Base-by-base conservation (phyloP, 805 yeast genomes). In the Metschnikowia reukaufii region DNA sequence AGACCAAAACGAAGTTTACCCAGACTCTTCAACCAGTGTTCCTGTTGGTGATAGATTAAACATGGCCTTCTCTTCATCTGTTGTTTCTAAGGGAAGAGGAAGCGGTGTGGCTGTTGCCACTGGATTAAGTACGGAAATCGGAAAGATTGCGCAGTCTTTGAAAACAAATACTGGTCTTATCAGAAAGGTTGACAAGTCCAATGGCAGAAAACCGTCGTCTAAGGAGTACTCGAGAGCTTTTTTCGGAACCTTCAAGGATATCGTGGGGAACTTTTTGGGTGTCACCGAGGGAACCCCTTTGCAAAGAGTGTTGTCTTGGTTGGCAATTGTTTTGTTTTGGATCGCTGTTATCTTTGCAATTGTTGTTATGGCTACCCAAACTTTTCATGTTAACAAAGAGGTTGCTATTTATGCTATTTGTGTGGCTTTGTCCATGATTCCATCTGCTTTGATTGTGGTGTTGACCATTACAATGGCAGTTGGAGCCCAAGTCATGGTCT, bases 321-420 rank as follows among this genome's bases (percentile, higher is more conserved):
- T 89, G 44, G 96, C 96, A 3, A 78, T 88, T 42, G 63, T 78
- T 36, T 72, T 89, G 39, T 88, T 88, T 55, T 73, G 74, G 56
- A 69, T 88, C 39, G 96, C 96, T 4, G 94, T 88, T n/a, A 55
- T 89, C 1, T 84, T 88, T 60, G 96, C 96, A 1, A 82, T 89
- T 47, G 81, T 89, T 16, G 95, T 87, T 3, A 85, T 88, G 95
- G 95, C 83, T 2, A 81, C 94, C 8, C 95, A 88, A 66, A 77
- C 77, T 50, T 82, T 88, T 65, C 59, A 70, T 10, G 96, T 88
- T n/a, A 82, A 80, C 54, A 79, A 75, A 47, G 89, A 88, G 56
- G 94, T 88, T 31, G 96, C 95, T 12, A 82, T 88, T 40, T 88
- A 88, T 61, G 96, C 96, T 20, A 84, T 89, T 59, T 88, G 95